Evolutionary conservation across 441 rosid genomes (phyloP), one percentile per base, ranked within the genome.

Genomic region (Erysimum cheiri): DNA sequence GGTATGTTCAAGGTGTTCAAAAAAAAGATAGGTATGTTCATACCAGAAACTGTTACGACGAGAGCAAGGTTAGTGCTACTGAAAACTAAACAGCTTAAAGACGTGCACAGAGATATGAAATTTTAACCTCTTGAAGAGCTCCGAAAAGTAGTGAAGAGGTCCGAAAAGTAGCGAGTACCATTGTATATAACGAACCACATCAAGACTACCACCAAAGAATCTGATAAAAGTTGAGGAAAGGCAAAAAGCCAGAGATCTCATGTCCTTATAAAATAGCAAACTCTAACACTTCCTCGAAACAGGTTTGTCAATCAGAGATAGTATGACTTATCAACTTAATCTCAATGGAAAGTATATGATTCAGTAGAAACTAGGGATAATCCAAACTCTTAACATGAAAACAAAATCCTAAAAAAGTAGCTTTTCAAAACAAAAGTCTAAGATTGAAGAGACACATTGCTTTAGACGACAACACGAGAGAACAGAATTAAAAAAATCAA

Each of bases 141-240:
- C 92, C 2, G 85, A 82, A 14, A 79, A 79, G 78, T 85, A 82
- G 81, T 78, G 85, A 80, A 84, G 63, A 89, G 79, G 26, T 84
- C 92, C 2, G 85, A 82, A 14, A 79, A 79, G 78, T 85, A 82
- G 75, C 85, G 85, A 2, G 90, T 86, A 6, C 93, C 83, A 52
- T 92, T 95, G 87, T 89, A 89, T 69, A 85, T 67, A 52, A 95
- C 62, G 76, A 92, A 92, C 97, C 97, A 92, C 91, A 92, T 78
- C 86, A 95, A 71, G 47, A 95, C 88, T 14, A 91, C 31, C 77
- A 91, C 85, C 95, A 95, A 78, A 67, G 76, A 77, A 82, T 95
- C 98, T 91, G 80, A 55, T 3, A 50, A 69, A 36, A 71, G 78
- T 80, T 84, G 22, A 88, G 88, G 87, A 84, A 70, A 39, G n/a